These are phyloP conservation scores for Hygrophila difformis DNA, from an alignment of 257 asterid species.

Conservation along the genomic window DNA sequence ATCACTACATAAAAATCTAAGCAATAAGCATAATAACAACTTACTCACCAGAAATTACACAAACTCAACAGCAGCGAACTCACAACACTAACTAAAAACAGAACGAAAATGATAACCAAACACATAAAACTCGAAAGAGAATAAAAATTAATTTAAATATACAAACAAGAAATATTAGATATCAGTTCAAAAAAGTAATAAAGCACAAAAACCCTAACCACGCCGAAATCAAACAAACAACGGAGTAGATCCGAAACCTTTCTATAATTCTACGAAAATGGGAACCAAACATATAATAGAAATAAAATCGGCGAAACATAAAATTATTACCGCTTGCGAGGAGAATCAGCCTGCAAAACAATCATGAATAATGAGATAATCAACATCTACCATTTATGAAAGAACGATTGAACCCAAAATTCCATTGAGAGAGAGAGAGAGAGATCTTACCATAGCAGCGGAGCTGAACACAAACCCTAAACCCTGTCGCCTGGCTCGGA, in stretches of 20 bases:
- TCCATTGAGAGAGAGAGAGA: not conserved
- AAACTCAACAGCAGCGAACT: no score
- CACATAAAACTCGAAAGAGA: no score
- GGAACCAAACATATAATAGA: not conserved
- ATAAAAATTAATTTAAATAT: no score
- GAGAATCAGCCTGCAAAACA: slow-evolving; percentile 73
- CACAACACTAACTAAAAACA: no score
- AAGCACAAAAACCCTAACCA: slow-evolving; percentile 5
- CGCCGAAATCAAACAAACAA: no score
- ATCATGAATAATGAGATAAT: not conserved
- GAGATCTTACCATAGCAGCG: slow-evolving; percentile 26
- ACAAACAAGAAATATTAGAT: not conserved
- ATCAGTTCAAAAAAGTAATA: not conserved
- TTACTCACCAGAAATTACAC: no score
- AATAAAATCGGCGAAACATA: not conserved
- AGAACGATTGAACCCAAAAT: not conserved
- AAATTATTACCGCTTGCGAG: slow-evolving; percentile 47
- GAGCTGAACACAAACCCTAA: slow-evolving; percentile 32
- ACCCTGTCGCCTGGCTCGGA: slow-evolving; percentile 20
- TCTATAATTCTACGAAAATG: not conserved
- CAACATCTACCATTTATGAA: slow-evolving; percentile 3
- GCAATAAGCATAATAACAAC: no score
- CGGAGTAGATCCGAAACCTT: slow-evolving; percentile 15
- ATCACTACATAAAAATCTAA: no score
- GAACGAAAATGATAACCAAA: no score